phyloP scores from a whole-genome alignment of 192 early-diverging fungal species.

The Geosiphon pyriformis region DNA sequence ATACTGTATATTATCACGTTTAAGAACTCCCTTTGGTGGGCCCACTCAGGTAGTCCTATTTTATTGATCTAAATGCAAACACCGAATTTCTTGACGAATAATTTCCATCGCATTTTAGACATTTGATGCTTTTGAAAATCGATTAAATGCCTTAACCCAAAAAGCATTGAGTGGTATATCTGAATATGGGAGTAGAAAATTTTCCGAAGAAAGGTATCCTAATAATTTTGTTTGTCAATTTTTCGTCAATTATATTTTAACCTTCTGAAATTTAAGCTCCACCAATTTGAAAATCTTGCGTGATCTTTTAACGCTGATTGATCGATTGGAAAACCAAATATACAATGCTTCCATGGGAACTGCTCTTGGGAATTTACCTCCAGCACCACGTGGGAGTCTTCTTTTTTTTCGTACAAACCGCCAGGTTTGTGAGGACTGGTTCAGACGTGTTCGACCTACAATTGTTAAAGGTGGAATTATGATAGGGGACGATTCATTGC shows the following conservation, averaged over 20 bases:
- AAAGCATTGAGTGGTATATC: too few species aligned
- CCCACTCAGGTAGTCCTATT: conserved; percentile 49
- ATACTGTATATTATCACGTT: conserved; percentile 63
- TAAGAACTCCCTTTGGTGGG: conserved; percentile 70
- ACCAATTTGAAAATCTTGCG: conserved; percentile 25
- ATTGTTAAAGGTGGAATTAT: conserved; percentile 48
- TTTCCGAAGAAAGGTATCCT: conserved; percentile 4
- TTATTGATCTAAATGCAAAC: neutral
- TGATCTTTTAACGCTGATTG: conserved; percentile 54
- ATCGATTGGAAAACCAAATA: conserved; percentile 71
- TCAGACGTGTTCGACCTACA: conserved; percentile 50
- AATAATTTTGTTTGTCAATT: too few species aligned
- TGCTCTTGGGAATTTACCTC: conserved; percentile 45
- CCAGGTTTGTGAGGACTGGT: conserved; percentile 75
- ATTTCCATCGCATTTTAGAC: conserved; percentile 28
- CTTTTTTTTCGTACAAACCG: conserved; percentile 70
- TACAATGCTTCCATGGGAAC: conserved; percentile 58
- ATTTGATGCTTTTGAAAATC: conserved; percentile 47
- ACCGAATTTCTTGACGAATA: neutral
- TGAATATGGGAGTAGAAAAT: too few species aligned
- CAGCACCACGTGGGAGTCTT: conserved; percentile 57
- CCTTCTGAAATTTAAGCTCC: neutral
- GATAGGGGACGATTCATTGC: conserved; percentile 36
- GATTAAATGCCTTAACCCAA: conserved; percentile 37
- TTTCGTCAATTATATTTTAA: too few species aligned